Conservation (phyloP, 2,329 filamentous ascomycete genomes). For the Aureobasidium sp. region DNA sequence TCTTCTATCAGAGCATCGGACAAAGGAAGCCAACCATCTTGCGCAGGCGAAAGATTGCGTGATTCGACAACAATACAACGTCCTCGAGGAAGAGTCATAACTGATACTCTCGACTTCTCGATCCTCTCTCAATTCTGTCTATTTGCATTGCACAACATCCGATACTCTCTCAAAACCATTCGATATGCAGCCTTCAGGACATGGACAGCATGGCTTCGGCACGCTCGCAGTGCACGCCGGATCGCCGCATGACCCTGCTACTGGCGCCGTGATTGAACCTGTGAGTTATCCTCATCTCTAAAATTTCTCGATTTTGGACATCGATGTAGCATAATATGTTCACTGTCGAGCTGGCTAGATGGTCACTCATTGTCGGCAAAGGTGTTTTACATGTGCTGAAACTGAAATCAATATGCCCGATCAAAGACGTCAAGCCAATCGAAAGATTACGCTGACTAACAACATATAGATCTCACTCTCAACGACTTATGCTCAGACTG, state of each 20-base stretch:
- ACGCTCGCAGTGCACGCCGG: slow-evolving; percentile 94
- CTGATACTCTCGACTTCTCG: background rate
- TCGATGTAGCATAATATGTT: too few relatives aligned
- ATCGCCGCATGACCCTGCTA: slow-evolving; percentile 79
- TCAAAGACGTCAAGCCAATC: too few relatives aligned
- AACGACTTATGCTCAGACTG: slow-evolving; percentile 89
- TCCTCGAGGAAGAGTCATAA: background rate
- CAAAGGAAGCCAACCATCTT: background rate
- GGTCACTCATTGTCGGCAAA: too few relatives aligned
- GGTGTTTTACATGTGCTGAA: too few relatives aligned
- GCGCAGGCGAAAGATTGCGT: slow-evolving; percentile 5
- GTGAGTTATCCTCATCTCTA: too few relatives aligned
- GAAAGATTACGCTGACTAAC: background rate
- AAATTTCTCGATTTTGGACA: too few relatives aligned
- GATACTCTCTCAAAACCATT: background rate
- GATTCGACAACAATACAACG: slow-evolving; percentile 9
- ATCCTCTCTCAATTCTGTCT: background rate
- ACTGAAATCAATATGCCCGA: too few relatives aligned
- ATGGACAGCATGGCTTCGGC: slow-evolving; percentile 65
- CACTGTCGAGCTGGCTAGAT: too few relatives aligned
- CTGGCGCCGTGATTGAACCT: slow-evolving; percentile 90
- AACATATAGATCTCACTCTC: slow-evolving; percentile 73
- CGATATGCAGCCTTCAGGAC: slow-evolving; percentile 8
- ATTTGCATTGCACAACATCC: background rate
- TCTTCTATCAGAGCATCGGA: background rate